Percentiles rank a stretch among this genome's conserved stretches.
These are phyloP conservation scores for Talinum fruticosum DNA, from an alignment of 148 eudicot species.

Conservation along the genomic window DNA sequence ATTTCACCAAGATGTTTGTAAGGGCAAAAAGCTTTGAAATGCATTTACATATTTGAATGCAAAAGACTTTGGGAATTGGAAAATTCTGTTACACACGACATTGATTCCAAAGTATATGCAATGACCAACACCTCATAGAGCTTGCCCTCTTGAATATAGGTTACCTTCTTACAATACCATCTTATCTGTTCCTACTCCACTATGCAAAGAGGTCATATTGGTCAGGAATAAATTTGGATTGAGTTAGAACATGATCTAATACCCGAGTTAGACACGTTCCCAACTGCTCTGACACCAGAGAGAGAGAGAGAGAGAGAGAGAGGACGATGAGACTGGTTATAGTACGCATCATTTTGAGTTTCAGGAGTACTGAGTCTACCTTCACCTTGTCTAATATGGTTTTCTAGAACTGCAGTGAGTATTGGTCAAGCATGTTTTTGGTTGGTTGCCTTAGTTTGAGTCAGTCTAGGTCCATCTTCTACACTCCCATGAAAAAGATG, in stretches of 20 bases:
- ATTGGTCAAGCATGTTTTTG: not conserved
- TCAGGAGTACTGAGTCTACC: no score
- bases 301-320: no score
- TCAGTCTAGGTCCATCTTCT: no score
- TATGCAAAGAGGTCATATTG: not conserved
- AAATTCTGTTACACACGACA: no score
- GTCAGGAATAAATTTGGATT: not conserved
- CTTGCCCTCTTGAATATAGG: not conserved
- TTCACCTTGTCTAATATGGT: no score
- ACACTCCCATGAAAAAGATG: conserved; percentile 1
- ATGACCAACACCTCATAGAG: no score
- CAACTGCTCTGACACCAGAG: no score
- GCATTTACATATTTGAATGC: not conserved
- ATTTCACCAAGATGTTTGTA: not conserved
- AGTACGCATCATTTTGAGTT: no score
- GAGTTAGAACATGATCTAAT: not conserved
- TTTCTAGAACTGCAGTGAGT: not conserved
- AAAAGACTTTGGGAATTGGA: not conserved
- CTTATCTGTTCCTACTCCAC: not conserved
- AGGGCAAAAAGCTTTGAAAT: not conserved
- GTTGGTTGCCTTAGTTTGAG: no score
- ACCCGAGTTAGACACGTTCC: not conserved
- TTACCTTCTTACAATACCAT: not conserved
- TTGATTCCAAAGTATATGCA: no score
- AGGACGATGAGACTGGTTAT: no score